These are phyloP conservation scores for Hygrophila difformis DNA, from an alignment of 257 asterid species.

Conservation along the genomic window DNA sequence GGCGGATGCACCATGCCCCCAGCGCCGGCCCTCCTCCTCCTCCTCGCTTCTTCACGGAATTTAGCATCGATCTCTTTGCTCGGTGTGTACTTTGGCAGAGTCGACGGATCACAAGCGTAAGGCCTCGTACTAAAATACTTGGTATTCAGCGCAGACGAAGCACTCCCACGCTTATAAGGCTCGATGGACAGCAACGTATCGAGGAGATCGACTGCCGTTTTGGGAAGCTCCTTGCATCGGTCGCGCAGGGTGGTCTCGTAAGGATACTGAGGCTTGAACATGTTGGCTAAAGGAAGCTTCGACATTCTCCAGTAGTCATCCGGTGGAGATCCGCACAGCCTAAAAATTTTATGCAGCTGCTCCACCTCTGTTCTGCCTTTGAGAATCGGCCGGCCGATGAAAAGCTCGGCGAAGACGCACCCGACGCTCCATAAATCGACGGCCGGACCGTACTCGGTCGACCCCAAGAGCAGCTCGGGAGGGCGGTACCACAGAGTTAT, in stretches of 20 bases:
- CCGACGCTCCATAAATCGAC: constrained; percentile 96
- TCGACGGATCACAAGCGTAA: constrained; percentile 73
- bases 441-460: constrained; percentile 63
- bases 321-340: constrained; percentile 78
- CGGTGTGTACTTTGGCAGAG: constrained; percentile 87
- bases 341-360: constrained; percentile 90
- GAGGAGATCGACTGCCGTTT: constrained; percentile 55
- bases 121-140: constrained; percentile 84
- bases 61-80: constrained; percentile 95
- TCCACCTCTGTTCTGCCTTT: constrained; percentile 99
- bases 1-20: constrained; percentile 32
- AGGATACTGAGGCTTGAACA: constrained; percentile 81
- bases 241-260: constrained; percentile 67
- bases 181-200: constrained; percentile 70
- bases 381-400: constrained; percentile 75
- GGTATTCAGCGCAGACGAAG: constrained; percentile 66
- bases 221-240: constrained; percentile 80
- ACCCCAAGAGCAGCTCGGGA: constrained; percentile 87
- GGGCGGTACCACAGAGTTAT: constrained; percentile 98
- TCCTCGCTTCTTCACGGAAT: constrained; percentile 61
- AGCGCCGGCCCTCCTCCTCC: constrained; percentile 33
- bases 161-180: constrained; percentile 72
- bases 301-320: constrained; percentile 78
- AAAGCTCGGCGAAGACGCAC: constrained; percentile 89
- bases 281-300: constrained; percentile 72